These are phyloP conservation scores for Pleurotus cornucopiae DNA, from an alignment of 768 basidiomycete genomes.

Conservation along the genomic window DNA sequence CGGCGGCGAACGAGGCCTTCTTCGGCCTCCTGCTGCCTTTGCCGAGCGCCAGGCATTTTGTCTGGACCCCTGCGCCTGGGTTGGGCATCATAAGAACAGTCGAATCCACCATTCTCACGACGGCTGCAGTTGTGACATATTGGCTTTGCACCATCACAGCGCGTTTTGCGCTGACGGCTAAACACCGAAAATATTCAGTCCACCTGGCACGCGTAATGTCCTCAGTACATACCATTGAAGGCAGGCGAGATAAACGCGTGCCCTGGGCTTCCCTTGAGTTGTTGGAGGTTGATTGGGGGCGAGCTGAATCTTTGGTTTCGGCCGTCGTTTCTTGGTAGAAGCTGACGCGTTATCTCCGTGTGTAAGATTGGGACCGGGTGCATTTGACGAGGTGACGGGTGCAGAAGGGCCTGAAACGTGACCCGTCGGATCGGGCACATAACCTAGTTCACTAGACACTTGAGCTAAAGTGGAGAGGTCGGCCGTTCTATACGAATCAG, in stretches of 20 bases:
- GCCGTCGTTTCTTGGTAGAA: conserved; percentile 38
- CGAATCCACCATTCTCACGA: conserved; percentile 36
- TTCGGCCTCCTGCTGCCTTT: conserved; percentile 31
- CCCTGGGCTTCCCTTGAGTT: conserved; percentile 73
- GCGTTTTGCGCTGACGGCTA: conserved; percentile 75
- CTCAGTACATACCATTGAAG: conserved; percentile 56
- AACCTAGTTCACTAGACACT: background rate
- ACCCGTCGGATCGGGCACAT: background rate
- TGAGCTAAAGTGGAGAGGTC: conserved; percentile 2
- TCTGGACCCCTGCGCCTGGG: conserved; percentile 83
- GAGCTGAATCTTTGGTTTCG: conserved; percentile 60
- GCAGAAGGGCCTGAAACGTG: background rate
- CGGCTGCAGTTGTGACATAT: conserved; percentile 69
- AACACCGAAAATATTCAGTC: conserved; percentile 9
- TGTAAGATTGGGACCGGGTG: background rate
- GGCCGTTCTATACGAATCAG: background rate
- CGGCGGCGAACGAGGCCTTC: conserved; percentile 26
- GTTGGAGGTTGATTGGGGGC: conserved; percentile 77
- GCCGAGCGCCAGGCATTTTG: conserved; percentile 74
- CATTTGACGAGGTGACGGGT: background rate
- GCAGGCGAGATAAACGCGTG: conserved; percentile 77
- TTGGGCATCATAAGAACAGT: conserved; percentile 63
- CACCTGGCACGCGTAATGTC: conserved; percentile 7
- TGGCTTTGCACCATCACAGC: conserved; percentile 80
- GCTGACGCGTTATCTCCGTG: background rate